A percentile compares a stretch with the other conserved stretches of the same genome.
Evolutionary conservation across 2,329 filamentous ascomycete genomes (phyloP).

Genomic region (Pseudogymnoascus sp.): DNA sequence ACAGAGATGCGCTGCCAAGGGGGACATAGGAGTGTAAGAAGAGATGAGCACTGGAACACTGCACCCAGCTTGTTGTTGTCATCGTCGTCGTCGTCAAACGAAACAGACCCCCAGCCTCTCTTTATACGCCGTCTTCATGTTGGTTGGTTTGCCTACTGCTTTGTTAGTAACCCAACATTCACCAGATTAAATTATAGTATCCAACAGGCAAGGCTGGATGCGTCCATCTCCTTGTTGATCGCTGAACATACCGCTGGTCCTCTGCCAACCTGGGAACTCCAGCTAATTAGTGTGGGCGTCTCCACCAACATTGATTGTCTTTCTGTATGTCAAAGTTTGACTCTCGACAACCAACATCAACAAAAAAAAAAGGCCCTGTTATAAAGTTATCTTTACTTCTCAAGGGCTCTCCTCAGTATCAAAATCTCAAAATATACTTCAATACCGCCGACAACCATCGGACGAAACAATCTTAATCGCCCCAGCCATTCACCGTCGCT

Average conservation of each 20-base stretch:
- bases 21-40: neutral
- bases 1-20: neutral
- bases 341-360: neutral
- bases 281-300: neutral
- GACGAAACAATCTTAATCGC: neutral
- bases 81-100: neutral
- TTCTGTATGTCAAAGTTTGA: neutral
- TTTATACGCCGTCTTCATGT: neutral
- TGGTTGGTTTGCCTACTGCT: neutral
- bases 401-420: neutral
- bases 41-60: neutral
- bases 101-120: neutral
- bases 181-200: neutral
- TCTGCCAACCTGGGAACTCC: neutral
- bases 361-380: neutral
- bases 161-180: neutral
- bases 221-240: slow-evolving; percentile 7
- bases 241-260: neutral
- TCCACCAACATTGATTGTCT: neutral
- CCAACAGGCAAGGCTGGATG: slow-evolving; percentile 2
- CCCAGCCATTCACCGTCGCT: slow-evolving; percentile 2
- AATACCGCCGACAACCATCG: neutral
- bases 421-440: neutral
- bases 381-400: neutral
- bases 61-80: neutral